These are phyloP conservation scores for Viola odorata DNA, from an alignment of 345 rosid species.

Conservation along the genomic window DNA sequence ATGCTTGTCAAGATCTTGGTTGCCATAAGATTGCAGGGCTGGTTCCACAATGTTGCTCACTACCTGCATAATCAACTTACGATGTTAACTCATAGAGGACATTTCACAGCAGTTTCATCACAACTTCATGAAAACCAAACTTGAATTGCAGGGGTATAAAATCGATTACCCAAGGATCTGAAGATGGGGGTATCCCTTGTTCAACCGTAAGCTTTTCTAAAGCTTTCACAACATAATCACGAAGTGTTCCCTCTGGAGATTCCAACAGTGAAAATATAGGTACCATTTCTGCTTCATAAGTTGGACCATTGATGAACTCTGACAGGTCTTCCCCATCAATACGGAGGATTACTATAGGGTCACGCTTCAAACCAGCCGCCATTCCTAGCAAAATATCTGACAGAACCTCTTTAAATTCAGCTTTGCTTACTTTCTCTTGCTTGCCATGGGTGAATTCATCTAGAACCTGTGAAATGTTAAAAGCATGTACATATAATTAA, in stretches of 20 bases:
- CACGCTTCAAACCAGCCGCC: conserved; percentile 97
- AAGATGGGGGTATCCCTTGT: conserved; percentile 84
- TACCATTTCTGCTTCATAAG: conserved; percentile 59
- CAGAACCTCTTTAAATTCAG: conserved; percentile 77
- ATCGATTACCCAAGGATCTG: conserved; percentile 72
- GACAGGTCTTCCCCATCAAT: conserved; percentile 91
- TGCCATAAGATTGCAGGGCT: conserved; percentile 36
- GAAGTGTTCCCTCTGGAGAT: conserved; percentile 39
- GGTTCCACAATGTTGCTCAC: conserved; percentile 70
- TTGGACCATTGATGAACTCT: conserved; percentile 64
- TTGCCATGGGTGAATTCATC: conserved; percentile 85
- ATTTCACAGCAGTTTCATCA: no score
- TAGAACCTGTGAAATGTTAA: conserved; percentile 44
- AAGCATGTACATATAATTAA: no score
- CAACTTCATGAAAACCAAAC: no score
- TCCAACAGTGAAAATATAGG: conserved; percentile 49
- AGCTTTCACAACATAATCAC: conserved; percentile 46
- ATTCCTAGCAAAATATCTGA: conserved; percentile 85
- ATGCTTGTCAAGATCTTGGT: conserved; percentile 33
- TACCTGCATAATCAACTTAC: conserved; percentile 39
- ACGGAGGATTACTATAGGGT: conserved; percentile 87
- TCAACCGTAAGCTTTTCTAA: conserved; percentile 73
- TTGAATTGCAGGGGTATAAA: background rate
- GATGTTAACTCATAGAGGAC: no score
- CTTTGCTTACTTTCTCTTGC: conserved; percentile 71